Base-by-base conservation (phyloP, 1,284 basidiomycete species). In the Ganoderma sp. region DNA sequence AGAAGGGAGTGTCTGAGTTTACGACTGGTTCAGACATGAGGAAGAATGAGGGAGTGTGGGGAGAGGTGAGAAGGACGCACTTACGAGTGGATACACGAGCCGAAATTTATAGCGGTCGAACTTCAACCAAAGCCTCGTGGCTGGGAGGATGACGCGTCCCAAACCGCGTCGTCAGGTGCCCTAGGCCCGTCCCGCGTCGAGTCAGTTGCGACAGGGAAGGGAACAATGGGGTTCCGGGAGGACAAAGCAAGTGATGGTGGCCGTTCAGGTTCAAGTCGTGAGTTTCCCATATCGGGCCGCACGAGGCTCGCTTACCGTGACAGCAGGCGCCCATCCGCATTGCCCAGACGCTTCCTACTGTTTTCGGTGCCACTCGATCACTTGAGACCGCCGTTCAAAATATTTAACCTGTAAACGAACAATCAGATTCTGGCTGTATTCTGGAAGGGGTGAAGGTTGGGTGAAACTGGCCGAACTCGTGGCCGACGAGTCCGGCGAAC, bases 211-310 rank as follows among this genome's bases (percentile, higher is more conserved):
- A 25, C 48, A n/a, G 10, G 48, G 22, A 25, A 25, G 48, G 22
- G 48, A 50, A 50, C 48, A 50, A 50, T 50, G 48, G 10, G 8
- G 48, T 22, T 25, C 28, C 3, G 17, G 28, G 15, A 28, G 17
- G 28, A 54, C 52, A 54, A 32, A 54, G 28, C 28, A 54, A 54
- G 17, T 25, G 48, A 50, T 50, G 52, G 52, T 54, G 52, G 52
- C 52, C 17, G 52, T 54, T 54, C 28, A 3, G 28, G 52, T 32
- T 54, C 52, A 54, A 54, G 52, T 54, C 32, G 52, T n/a, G 48
- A 25, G 34, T 37, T 37, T 2, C 6, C 34, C 34, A 37, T 37
- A 37, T 37, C 34, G 34, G 34, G 34, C 34, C 6, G 9, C 34
- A 37, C 34, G 34, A 37, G 34, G 34, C 34, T 37, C 34, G 34